Evolutionary conservation across 164 flowering plant species (phyloP).

Genomic region (Magnolia officinalis): DNA sequence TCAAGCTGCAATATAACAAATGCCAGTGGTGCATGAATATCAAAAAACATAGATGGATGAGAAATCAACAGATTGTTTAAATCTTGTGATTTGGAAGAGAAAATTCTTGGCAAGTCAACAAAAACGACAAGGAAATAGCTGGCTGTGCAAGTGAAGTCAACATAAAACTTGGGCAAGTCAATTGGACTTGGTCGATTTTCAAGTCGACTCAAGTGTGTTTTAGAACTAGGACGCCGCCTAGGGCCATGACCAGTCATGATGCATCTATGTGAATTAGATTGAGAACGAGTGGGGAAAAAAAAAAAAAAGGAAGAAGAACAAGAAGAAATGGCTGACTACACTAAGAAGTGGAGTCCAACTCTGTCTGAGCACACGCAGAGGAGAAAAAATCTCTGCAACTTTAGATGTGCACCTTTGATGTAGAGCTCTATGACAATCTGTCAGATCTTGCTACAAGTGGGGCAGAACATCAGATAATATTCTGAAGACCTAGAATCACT

Average conservation of each 20-base stretch:
- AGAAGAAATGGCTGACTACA: too few species aligned
- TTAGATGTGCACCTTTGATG: too few species aligned
- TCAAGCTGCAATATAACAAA: slow-evolving; percentile 5
- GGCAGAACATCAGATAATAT: neutral
- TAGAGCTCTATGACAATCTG: neutral
- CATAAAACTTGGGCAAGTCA: too few species aligned
- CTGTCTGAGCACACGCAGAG: neutral
- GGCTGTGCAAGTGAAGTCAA: neutral
- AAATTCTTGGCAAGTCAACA: neutral
- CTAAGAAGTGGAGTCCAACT: neutral
- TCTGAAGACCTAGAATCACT: neutral
- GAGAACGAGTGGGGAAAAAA: too few species aligned
- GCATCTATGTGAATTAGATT: too few species aligned
- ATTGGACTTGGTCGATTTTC: too few species aligned
- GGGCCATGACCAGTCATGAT: too few species aligned
- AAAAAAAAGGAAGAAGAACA: too few species aligned
- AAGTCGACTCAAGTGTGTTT: too few species aligned
- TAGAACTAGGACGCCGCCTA: too few species aligned
- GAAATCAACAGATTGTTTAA: neutral
- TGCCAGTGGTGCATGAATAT: neutral
- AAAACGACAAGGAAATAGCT: neutral
- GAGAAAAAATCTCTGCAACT: neutral
- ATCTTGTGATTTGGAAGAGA: neutral
- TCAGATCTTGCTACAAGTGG: neutral
- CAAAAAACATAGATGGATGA: neutral